These are phyloP conservation scores for Xenoacremonium recifei DNA, from an alignment of 2,329 filamentous ascomycete genomes.

Conservation along the genomic window DNA sequence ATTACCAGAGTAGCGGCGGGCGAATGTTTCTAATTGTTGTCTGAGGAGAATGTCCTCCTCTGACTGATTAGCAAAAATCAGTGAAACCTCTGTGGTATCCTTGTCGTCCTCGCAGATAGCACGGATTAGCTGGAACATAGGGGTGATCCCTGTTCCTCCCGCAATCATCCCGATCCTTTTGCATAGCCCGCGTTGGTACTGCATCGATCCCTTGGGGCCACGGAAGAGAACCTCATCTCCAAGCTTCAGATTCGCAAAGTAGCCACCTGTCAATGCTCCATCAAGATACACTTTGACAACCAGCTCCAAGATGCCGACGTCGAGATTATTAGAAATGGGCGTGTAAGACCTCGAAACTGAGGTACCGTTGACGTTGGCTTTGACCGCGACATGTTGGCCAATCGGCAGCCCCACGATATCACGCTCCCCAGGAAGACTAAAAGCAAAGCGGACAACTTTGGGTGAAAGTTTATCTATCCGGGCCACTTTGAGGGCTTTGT, in stretches of 20 bases:
- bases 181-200: slow-evolving; percentile 42
- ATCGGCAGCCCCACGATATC: slow-evolving; percentile 53
- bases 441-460: slow-evolving; percentile 45
- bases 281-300: slow-evolving; percentile 51
- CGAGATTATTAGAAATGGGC: slow-evolving; percentile 49
- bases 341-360: slow-evolving; percentile 53
- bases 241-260: slow-evolving; percentile 44
- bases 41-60: slow-evolving; percentile 61
- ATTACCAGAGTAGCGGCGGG: slow-evolving; percentile 48
- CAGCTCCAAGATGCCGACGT: slow-evolving; percentile 48
- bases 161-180: slow-evolving; percentile 54
- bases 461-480: slow-evolving; percentile 39
- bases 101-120: slow-evolving; percentile 60
- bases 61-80: slow-evolving; percentile 59
- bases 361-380: slow-evolving; percentile 44
- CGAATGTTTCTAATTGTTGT: slow-evolving; percentile 53
- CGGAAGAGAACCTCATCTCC: slow-evolving; percentile 52
- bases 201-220: slow-evolving; percentile 57
- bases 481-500: slow-evolving; percentile 44
- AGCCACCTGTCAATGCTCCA: slow-evolving; percentile 48
- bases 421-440: slow-evolving; percentile 43
- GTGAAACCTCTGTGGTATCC: slow-evolving; percentile 54
- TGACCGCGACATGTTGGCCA: slow-evolving; percentile 56
- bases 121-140: slow-evolving; percentile 55
- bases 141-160: slow-evolving; percentile 38